Evolutionary conservation across 768 basidiomycete species (phyloP).

Genomic region (Termitomyces sp.): DNA sequence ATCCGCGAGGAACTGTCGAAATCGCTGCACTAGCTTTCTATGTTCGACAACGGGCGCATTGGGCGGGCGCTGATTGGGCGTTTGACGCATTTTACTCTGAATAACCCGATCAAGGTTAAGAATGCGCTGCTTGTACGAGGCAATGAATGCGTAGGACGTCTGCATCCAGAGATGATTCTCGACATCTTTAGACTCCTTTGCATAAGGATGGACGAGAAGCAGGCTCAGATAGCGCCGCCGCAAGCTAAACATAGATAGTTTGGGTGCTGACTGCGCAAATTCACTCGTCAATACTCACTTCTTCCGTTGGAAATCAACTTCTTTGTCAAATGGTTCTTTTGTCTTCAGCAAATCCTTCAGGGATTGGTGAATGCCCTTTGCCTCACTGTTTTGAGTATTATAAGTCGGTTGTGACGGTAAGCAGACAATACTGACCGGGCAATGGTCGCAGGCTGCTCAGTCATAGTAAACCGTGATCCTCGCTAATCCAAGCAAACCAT

Average conservation of each 20-base stretch:
- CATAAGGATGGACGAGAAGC: constrained; percentile 62
- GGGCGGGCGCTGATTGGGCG: constrained; percentile 43
- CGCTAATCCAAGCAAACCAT: constrained; percentile 27
- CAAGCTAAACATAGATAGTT: constrained; percentile 38
- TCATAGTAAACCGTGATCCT: constrained; percentile 28
- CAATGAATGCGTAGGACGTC: constrained; percentile 82
- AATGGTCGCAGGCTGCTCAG: constrained; percentile 37
- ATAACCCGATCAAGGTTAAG: constrained; percentile 56
- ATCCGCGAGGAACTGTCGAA: constrained; percentile 82
- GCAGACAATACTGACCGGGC: constrained; percentile 33
- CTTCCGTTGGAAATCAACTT: constrained; percentile 83
- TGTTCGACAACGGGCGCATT: constrained; percentile 53
- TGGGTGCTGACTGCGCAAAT: constrained; percentile 9
- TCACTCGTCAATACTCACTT: constrained; percentile 50
- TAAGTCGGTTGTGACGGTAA: constrained; percentile 13
- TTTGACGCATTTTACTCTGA: constrained; percentile 32
- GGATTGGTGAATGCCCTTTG: constrained; percentile 66
- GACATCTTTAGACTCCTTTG: constrained; percentile 71
- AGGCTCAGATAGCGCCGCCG: constrained; percentile 66
- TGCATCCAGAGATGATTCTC: constrained; percentile 91
- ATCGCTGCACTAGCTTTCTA: constrained; percentile 81
- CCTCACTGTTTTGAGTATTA: constrained; percentile 51
- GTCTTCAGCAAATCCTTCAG: constrained; percentile 73
- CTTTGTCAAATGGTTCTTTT: constrained; percentile 76
- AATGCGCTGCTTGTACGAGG: constrained; percentile 75